Conservation (phyloP, 116 monocot genomes). For the Cymodocea nodosa region DNA sequence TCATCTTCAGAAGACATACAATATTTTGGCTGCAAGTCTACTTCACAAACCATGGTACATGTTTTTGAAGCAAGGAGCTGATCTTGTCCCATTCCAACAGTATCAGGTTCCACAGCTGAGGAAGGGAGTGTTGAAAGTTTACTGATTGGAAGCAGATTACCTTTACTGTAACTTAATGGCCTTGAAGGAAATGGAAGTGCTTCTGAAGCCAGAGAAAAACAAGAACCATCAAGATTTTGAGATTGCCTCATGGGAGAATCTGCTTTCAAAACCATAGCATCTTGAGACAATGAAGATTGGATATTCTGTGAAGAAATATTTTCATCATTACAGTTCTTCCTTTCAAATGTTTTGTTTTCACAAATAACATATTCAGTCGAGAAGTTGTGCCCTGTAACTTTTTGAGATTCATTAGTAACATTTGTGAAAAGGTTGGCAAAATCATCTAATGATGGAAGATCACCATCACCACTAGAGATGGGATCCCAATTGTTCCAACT, state of each 20-base stretch:
- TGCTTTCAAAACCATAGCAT: neutral
- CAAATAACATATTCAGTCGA: neutral
- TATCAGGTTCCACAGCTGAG: neutral
- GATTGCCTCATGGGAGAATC: neutral
- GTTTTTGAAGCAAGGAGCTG: neutral
- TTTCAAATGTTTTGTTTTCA: neutral
- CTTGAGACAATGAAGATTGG: neutral
- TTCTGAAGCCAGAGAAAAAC: neutral
- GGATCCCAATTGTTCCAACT: conserved; percentile 82
- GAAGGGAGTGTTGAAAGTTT: no score
- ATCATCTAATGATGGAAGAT: conserved; percentile 53
- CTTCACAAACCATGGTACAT: neutral
- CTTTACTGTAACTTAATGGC: neutral
- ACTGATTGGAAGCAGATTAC: neutral
- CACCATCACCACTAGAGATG: conserved; percentile 65
- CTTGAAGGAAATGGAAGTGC: neutral
- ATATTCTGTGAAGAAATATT: conserved; percentile 5
- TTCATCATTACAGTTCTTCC: neutral
- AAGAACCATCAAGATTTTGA: neutral
- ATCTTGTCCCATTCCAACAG: neutral
- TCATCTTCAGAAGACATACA: neutral
- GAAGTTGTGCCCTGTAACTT: neutral
- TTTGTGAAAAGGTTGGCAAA: conserved; percentile 34
- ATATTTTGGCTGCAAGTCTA: neutral
- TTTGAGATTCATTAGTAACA: conserved; percentile 11